phyloP scores from a whole-genome alignment of 345 rosid species.

The Hibiscus tridactylites region DNA sequence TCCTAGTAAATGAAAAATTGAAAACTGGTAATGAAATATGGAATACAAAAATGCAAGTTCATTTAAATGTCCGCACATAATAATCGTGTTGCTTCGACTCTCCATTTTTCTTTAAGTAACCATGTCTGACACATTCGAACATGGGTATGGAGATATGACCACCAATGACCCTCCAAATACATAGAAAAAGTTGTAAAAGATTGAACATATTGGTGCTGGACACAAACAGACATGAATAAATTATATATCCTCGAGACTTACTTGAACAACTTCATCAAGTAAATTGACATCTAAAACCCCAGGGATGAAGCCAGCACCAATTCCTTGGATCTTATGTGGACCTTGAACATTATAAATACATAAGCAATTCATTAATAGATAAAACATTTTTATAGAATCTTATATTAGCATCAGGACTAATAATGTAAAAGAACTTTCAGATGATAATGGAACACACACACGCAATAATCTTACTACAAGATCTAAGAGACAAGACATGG shows the following conservation, averaged over 20 bases:
- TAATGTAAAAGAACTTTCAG: background rate
- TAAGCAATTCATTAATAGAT: background rate
- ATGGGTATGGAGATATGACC: no score
- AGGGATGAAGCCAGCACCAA: conserved; percentile 66
- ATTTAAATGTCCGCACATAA: background rate
- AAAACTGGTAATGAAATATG: background rate
- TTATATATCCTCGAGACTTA: background rate
- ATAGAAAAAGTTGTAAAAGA: no score
- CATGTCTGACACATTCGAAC: no score
- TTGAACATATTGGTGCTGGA: background rate
- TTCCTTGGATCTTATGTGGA: conserved; percentile 54
- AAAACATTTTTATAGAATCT: background rate
- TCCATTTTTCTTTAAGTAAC: no score
- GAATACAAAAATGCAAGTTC: background rate
- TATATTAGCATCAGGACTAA: background rate
- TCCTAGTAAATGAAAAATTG: background rate
- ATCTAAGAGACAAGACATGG: conserved; percentile 1
- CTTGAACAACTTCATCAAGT: conserved; percentile 33
- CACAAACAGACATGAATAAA: background rate
- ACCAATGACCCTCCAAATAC: no score
- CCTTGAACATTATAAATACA: conserved; percentile 22
- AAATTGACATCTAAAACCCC: conserved; percentile 34
- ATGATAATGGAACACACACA: background rate
- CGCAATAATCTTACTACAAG: conserved; percentile 1
- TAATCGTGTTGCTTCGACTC: background rate